Percentiles rank a stretch among this genome's conserved stretches.
These are phyloP conservation scores for Taxillus chinensis DNA, from an alignment of 164 flowering plant species.

Conservation along the genomic window DNA sequence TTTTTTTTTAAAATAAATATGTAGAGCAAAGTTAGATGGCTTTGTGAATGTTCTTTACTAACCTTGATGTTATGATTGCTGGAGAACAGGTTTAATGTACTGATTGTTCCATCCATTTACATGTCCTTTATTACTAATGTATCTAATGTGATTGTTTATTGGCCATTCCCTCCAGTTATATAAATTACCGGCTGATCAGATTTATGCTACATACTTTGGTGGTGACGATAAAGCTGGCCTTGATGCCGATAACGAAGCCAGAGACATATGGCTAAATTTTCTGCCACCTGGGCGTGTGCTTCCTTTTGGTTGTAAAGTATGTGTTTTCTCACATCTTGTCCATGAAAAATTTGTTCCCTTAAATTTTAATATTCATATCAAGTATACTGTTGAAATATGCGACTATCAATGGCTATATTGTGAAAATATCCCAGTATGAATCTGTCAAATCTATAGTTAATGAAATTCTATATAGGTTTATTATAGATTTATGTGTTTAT, in stretches of 20 bases:
- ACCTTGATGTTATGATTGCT: no score
- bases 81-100: no score
- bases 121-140: not conserved
- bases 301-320: conserved; percentile 93
- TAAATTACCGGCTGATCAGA: conserved; percentile 55
- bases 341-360: not conserved
- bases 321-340: not conserved
- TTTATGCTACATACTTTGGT: conserved; percentile 97
- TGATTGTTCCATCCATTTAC: no score
- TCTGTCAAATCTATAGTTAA: no score
- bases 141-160: not conserved
- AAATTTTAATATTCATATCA: not conserved
- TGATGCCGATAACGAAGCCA: conserved; percentile 78
- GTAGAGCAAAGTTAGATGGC: no score
- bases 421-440: no score
- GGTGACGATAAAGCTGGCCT: conserved; percentile 91
- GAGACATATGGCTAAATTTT: conserved; percentile 67
- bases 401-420: no score
- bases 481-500: no score
- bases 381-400: no score
- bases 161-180: conserved; percentile 42
- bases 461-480: no score
- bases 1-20: no score
- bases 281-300: conserved; percentile 76
- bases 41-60: no score